These are phyloP conservation scores for Echinosophora koreensis DNA, from an alignment of 306 rosid species.

Conservation along the genomic window DNA sequence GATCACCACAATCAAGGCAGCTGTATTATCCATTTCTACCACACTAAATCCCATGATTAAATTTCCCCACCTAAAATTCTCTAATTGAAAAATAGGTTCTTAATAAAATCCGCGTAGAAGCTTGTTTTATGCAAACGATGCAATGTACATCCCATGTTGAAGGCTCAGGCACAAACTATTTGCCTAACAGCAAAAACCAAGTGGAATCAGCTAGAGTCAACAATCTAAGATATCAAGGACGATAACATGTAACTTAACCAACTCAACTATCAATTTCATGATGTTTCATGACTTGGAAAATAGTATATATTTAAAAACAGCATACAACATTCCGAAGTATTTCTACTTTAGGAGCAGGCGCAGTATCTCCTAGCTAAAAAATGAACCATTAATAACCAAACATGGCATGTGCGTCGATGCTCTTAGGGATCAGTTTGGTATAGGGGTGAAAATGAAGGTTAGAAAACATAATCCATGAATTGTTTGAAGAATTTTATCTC, in stretches of 20 bases:
- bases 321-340: neutral
- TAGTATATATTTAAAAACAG: neutral
- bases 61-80: neutral
- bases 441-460: neutral
- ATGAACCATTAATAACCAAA: neutral
- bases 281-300: constrained; percentile 6
- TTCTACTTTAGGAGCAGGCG: constrained; percentile 1
- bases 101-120: neutral
- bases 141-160: neutral
- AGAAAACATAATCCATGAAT: neutral
- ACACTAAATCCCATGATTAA: too few species aligned
- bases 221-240: neutral
- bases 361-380: constrained; percentile 4
- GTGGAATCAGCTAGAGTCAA: neutral
- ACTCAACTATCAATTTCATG: constrained; percentile 11
- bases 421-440: neutral
- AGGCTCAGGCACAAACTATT: neutral
- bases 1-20: too few species aligned
- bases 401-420: neutral
- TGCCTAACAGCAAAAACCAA: neutral
- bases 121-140: constrained; percentile 18
- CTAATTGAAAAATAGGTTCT: neutral
- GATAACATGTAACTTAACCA: neutral
- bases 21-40: too few species aligned
- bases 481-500: too few species aligned